These are phyloP conservation scores for Linum trigynum DNA, from an alignment of 345 rosid genomes.

Conservation along the genomic window DNA sequence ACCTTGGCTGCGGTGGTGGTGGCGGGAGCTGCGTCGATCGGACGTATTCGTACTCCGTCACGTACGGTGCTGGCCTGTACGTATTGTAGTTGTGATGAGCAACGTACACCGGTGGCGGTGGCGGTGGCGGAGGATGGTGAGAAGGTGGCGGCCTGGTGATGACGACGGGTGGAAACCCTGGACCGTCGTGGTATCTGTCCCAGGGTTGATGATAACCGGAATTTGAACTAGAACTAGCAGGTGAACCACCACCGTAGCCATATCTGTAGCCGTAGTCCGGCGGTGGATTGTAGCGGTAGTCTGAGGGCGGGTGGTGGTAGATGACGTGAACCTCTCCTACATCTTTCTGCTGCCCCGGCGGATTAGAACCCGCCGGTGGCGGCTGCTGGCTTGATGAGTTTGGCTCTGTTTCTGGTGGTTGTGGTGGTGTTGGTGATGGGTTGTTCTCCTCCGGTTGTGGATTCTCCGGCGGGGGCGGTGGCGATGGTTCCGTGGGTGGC, in stretches of 20 bases:
- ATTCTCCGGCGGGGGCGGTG: conserved; percentile 28
- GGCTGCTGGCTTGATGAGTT: conserved; percentile 18
- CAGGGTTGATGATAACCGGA: conserved; percentile 11
- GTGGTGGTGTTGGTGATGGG: conserved; percentile 22
- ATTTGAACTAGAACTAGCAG: conserved; percentile 7
- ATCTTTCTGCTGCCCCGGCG: conserved; percentile 30
- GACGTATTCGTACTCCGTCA: conserved; percentile 37
- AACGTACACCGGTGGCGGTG: conserved; percentile 26
- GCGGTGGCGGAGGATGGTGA: neutral
- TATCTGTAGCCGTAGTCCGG: conserved; percentile 28
- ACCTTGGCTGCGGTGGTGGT: too few species aligned
- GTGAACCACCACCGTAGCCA: conserved; percentile 7
- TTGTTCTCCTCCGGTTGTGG: conserved; percentile 1
- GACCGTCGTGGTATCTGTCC: conserved; percentile 18
- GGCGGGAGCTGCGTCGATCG: conserved; percentile 15
- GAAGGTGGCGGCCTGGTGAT: neutral
- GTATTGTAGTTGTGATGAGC: conserved; percentile 49
- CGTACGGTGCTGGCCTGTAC: conserved; percentile 45
- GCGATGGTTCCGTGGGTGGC: conserved; percentile 33
- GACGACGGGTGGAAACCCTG: conserved; percentile 17
- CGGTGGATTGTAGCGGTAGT: conserved; percentile 37
- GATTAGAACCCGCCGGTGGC: conserved; percentile 15
- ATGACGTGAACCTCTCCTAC: conserved; percentile 43
- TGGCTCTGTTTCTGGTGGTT: neutral
- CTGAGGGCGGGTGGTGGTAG: conserved; percentile 24